Evolutionary conservation across 345 rosid genomes (phyloP), one percentile per base, ranked within the genome.

Genomic region (Lepidium sativum): DNA sequence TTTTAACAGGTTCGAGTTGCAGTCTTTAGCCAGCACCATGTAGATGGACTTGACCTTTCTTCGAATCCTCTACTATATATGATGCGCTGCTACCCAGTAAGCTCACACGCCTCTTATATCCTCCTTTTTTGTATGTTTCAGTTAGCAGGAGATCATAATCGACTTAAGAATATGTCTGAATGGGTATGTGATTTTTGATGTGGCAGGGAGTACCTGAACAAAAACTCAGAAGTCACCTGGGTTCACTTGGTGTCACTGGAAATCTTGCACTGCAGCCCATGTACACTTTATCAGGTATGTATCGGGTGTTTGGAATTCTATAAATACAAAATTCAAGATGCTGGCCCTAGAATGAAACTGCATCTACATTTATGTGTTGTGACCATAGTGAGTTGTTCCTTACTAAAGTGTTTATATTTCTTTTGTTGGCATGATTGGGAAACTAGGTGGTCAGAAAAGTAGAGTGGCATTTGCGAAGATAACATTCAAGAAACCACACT

Each of bases 401-500:
- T 1, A 52, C 33, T 14, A 18, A 56, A 33, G 40, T 37, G 15
- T 66, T 58, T 27, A 27, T 27, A 5, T 27, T 27, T 27, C 31
- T 69, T 38, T 42, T 52, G 68, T 16, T 47, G 3, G 54, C 54
- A 4, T 65, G 72, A 53, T 62, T 74, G 56, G 32, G 16, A 32
- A 54, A 49, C 44, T 64, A 89, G 98, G 99, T 77, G 99, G 99
- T 71, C 99, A 94, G 82, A 94, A 94, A 78, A 94, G 97, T 75
- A 88, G 99, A 82, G 99, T 90, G 41, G 99, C 99, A 29, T 94
- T 94, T 79, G 91, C 99, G 8, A 94, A 88, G 89, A 94, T 90
- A 50, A 94, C 99, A 17, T 94, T 94, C 86, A 94, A 85, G 85
- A 94, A 94, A 69, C 99, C 99, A 29, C 99, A 94, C 76, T 83